Evolutionary conservation across 306 rosid species (phyloP).

Genomic region (Boehmeria nivea): DNA sequence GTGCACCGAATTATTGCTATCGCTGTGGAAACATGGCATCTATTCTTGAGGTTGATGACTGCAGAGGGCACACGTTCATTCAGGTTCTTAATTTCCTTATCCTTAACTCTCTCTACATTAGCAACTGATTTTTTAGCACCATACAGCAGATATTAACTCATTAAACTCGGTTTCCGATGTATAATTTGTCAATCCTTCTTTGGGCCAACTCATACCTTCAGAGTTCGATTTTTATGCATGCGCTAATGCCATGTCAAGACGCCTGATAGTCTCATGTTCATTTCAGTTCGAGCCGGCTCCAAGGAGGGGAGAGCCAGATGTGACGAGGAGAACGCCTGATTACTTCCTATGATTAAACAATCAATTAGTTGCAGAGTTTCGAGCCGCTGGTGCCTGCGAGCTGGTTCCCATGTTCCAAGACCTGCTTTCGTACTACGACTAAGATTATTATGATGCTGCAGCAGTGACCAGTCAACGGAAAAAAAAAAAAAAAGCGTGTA

Average conservation of each 20-base stretch:
- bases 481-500: slow-evolving; percentile 15
- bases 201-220: background rate
- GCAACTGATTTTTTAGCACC: background rate
- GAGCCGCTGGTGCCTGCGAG: slow-evolving; percentile 29
- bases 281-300: slow-evolving; percentile 97
- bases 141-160: too few species aligned
- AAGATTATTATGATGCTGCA: slow-evolving; percentile 11
- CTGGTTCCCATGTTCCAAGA: slow-evolving; percentile 24
- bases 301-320: slow-evolving; percentile 98
- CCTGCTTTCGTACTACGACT: slow-evolving; percentile 21
- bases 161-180: background rate
- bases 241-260: background rate
- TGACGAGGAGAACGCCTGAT: slow-evolving; percentile 89
- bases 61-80: slow-evolving; percentile 93
- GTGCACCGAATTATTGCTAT: slow-evolving; percentile 93
- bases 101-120: background rate
- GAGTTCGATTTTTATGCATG: background rate
- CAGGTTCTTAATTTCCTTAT: slow-evolving; percentile 45
- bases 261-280: slow-evolving; percentile 9
- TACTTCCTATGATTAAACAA: slow-evolving; percentile 60
- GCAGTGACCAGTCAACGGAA: slow-evolving; percentile 1
- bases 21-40: slow-evolving; percentile 99
- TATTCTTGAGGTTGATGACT: slow-evolving; percentile 88
- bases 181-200: background rate
- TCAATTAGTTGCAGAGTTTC: slow-evolving; percentile 33